Percentiles rank a stretch among this genome's conserved stretches.
Conservation (phyloP, 2,329 filamentous ascomycete genomes). For the Monosporascus sp. region DNA sequence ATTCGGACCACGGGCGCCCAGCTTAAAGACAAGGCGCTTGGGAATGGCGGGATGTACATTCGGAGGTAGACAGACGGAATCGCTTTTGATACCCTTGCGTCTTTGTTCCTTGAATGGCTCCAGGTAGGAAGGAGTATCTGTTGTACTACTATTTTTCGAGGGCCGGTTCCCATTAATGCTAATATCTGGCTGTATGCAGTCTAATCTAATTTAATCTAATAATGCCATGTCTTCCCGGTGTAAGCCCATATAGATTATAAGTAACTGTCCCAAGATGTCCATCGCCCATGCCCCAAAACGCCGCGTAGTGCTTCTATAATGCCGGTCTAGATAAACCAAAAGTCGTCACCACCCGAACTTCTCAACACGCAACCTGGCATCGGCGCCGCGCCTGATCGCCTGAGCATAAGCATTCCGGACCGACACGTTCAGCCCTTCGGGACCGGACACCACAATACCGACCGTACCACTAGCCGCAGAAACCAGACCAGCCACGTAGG, state of each 20-base stretch:
- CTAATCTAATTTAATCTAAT: too few species aligned
- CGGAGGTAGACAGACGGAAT: constrained; percentile 19
- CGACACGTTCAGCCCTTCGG: constrained; percentile 54
- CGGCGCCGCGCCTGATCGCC: constrained; percentile 39
- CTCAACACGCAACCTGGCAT: constrained; percentile 53
- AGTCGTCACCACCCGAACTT: constrained; percentile 58
- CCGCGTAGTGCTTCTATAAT: too few species aligned
- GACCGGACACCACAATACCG: constrained; percentile 48
- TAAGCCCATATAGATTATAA: too few species aligned
- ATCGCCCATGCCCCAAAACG: not conserved
- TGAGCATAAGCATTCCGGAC: constrained; percentile 54
- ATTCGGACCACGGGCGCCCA: constrained; percentile 45
- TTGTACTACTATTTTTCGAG: too few species aligned
- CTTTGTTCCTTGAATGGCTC: too few species aligned
- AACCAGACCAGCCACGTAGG: constrained; percentile 34
- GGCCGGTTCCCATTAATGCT: too few species aligned
- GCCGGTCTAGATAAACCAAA: not conserved
- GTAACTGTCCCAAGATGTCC: too few species aligned
- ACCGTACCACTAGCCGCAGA: constrained; percentile 15
- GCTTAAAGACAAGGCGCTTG: constrained; percentile 43
- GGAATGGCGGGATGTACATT: constrained; percentile 46
- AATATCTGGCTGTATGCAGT: too few species aligned
- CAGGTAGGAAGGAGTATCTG: too few species aligned
- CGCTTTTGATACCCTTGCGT: too few species aligned
- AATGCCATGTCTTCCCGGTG: too few species aligned